Percentiles rank a stretch among this genome's conserved stretches.
Conservation (phyloP, 805 yeast genomes). For the Candida tammaniensis region DNA sequence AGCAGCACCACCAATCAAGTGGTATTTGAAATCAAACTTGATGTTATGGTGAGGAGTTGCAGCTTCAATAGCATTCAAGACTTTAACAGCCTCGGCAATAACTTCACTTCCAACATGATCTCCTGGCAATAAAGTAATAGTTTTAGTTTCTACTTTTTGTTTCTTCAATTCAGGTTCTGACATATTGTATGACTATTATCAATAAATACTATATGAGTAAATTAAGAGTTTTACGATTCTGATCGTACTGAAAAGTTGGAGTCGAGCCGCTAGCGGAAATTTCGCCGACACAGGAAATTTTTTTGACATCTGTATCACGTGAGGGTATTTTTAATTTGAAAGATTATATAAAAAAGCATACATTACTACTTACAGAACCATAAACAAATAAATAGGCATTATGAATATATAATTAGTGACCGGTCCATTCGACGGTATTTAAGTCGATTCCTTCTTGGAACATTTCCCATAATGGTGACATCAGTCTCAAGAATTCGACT, state of each 20-base stretch:
- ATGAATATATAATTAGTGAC: no score
- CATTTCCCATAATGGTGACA: constrained; percentile 98
- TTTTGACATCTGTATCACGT: no score
- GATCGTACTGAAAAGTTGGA: no score
- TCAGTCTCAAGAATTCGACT: constrained; percentile 85
- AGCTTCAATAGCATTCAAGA: constrained; percentile 71
- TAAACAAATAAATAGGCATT: no score
- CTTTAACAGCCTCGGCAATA: constrained; percentile 87
- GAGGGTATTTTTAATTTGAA: no score
- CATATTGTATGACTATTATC: constrained; percentile 11
- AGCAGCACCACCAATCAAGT: constrained; percentile 97
- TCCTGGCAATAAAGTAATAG: constrained; percentile 87
- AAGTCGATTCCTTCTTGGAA: constrained; percentile 97
- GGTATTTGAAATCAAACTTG: constrained; percentile 74
- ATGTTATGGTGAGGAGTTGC: constrained; percentile 37
- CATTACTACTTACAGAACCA: background rate
- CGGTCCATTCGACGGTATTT: constrained; percentile 95
- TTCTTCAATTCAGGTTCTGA: constrained; percentile 19
- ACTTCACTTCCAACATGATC: constrained; percentile 97
- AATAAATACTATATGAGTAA: no score
- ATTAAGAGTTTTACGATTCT: no score
- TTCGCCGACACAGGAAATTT: no score
- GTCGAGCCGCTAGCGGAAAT: no score
- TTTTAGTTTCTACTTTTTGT: constrained; percentile 42
- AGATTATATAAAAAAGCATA: no score